Conservation (phyloP, 2,329 filamentous ascomycete species). For the Kalaharituber pfeilii region DNA sequence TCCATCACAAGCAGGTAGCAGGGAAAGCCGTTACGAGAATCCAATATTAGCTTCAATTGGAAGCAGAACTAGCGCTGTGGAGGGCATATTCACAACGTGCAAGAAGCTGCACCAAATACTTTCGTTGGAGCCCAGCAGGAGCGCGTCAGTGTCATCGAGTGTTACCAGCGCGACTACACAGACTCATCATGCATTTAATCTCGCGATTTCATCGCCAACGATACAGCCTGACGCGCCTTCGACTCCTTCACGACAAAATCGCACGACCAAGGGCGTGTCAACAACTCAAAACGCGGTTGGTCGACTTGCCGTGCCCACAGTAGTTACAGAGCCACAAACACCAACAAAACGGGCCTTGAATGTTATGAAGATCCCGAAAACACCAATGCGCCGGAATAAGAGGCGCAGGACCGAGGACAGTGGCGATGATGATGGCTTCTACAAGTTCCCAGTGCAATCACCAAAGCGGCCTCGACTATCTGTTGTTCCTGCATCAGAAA, state of each 20-base stretch:
- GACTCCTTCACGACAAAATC: slow-evolving; percentile 7
- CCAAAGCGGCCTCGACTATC: not conserved
- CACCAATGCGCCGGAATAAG: slow-evolving; percentile 1
- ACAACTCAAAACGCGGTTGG: slow-evolving; percentile 1
- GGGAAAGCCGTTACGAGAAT: not conserved
- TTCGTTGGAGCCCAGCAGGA: slow-evolving; percentile 7
- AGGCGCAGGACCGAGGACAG: not conserved
- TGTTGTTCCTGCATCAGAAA: not conserved
- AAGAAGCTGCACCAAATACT: slow-evolving; percentile 17
- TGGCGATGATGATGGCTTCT: not conserved
- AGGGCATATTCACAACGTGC: slow-evolving; percentile 16
- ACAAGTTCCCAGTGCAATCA: not conserved
- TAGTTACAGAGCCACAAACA: not conserved
- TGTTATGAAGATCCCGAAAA: not conserved
- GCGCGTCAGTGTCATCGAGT: not conserved
- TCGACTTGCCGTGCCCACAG: not conserved
- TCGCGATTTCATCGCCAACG: slow-evolving; percentile 9
- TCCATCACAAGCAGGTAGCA: not conserved
- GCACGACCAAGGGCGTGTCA: slow-evolving; percentile 5
- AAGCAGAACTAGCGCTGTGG: slow-evolving; percentile 12
- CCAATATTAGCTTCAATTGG: slow-evolving; percentile 7
- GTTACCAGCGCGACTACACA: not conserved
- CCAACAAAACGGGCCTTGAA: not conserved
- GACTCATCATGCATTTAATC: not conserved
- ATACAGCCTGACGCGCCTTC: slow-evolving; percentile 3